A percentile compares a stretch with the other conserved stretches of the same genome.
phyloP scores from a whole-genome alignment of 768 basidiomycete species.

The Clitopilus hobsonii region DNA sequence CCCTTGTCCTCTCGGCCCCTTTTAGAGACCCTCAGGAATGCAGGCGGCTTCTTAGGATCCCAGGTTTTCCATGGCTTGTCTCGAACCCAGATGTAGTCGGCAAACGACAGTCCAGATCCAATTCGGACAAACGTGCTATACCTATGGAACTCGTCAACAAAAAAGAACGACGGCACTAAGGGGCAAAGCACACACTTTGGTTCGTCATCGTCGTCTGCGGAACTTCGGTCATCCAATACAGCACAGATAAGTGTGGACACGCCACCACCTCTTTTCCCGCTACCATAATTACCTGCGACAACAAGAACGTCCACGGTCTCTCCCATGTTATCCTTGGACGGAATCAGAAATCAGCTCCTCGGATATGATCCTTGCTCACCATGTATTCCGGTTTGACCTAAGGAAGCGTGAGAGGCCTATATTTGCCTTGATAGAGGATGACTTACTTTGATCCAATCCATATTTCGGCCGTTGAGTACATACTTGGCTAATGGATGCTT shows the following conservation, averaged over 20 bases:
- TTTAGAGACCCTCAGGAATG: slow-evolving; percentile 60
- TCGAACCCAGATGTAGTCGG: slow-evolving; percentile 83
- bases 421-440: too few species aligned
- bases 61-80: slow-evolving; percentile 79
- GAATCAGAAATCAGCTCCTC: not conserved
- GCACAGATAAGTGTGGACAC: slow-evolving; percentile 90
- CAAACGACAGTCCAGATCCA: slow-evolving; percentile 82
- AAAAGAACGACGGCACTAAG: slow-evolving; percentile 1
- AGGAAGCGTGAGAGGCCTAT: not conserved
- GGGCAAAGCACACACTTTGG: slow-evolving; percentile 43
- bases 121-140: slow-evolving; percentile 88
- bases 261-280: slow-evolving; percentile 79
- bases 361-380: slow-evolving; percentile 35
- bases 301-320: slow-evolving; percentile 92
- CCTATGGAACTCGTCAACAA: slow-evolving; percentile 31
- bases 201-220: slow-evolving; percentile 52
- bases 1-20: slow-evolving; percentile 74
- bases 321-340: slow-evolving; percentile 77
- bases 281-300: slow-evolving; percentile 86
- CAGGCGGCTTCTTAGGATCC: slow-evolving; percentile 69
- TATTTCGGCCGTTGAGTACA: slow-evolving; percentile 79
- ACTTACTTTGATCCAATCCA: slow-evolving; percentile 90
- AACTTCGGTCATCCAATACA: slow-evolving; percentile 69
- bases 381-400: slow-evolving; percentile 87
- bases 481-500: slow-evolving; percentile 84